These are phyloP conservation scores for Furcasterigmium furcatum DNA, from an alignment of 2,329 filamentous ascomycete species.

Conservation along the genomic window DNA sequence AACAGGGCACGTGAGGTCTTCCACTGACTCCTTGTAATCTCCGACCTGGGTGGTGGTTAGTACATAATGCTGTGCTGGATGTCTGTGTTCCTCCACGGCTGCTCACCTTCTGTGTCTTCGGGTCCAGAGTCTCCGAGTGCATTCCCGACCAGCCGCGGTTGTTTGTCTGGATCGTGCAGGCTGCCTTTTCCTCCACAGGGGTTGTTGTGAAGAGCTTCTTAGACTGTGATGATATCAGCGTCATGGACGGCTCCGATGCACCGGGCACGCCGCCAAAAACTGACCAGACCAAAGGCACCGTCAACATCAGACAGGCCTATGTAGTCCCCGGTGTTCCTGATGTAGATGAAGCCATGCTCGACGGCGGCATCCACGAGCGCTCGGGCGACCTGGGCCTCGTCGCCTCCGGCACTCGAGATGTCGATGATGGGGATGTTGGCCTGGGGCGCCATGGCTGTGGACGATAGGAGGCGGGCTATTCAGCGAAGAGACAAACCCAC, in stretches of 20 bases:
- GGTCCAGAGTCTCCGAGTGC: slow-evolving; percentile 85
- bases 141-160: slow-evolving; percentile 89
- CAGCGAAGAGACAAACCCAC: too few species aligned
- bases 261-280: too few species aligned
- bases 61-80: too few species aligned
- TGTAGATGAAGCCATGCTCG: slow-evolving; percentile 85
- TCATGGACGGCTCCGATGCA: too few species aligned
- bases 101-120: slow-evolving; percentile 73
- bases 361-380: slow-evolving; percentile 77
- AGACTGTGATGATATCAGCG: slow-evolving; percentile 60
- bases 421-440: slow-evolving; percentile 78
- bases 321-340: slow-evolving; percentile 69
- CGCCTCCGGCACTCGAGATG: slow-evolving; percentile 57
- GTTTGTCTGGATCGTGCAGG: slow-evolving; percentile 71
- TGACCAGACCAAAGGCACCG: slow-evolving; percentile 70
- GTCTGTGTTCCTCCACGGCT: too few species aligned
- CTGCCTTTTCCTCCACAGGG: slow-evolving; percentile 67
- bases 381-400: slow-evolving; percentile 56
- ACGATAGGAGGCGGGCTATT: not conserved
- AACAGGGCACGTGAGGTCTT: not conserved
- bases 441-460: slow-evolving; percentile 20
- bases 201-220: slow-evolving; percentile 65
- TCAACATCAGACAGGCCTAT: slow-evolving; percentile 67
- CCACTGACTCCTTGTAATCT: slow-evolving; percentile 79
- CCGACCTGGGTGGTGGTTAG: slow-evolving; percentile 53